These are phyloP conservation scores for Vishniacozyma victoriae DNA, from an alignment of 768 basidiomycete genomes.

Conservation along the genomic window DNA sequence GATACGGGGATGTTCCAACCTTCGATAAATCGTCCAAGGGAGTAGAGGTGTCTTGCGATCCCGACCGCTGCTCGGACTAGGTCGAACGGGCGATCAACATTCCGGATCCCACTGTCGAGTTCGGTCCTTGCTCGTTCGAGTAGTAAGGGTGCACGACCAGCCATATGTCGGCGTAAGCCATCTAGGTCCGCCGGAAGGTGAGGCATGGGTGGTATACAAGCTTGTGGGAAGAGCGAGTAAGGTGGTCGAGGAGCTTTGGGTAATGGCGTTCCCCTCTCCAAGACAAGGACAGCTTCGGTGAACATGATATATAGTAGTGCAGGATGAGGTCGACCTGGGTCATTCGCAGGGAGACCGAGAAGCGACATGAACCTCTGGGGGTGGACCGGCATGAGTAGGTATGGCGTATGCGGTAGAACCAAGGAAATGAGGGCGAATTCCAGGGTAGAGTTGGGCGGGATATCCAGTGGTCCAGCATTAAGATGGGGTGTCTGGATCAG, in stretches of 20 bases:
- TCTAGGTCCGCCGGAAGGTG: constrained; percentile 3
- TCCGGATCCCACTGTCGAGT: constrained; percentile 30
- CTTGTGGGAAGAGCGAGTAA: constrained; percentile 2
- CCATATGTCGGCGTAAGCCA: constrained; percentile 19
- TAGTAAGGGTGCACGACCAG: constrained; percentile 7
- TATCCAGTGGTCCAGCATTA: constrained; percentile 9
- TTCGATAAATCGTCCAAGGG: constrained; percentile 37
- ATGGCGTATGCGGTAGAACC: constrained; percentile 32
- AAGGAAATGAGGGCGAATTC: constrained; percentile 26
- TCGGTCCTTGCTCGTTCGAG: constrained; percentile 31
- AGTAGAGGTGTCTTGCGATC: constrained; percentile 32
- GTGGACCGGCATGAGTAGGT: constrained; percentile 36
- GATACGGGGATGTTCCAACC: constrained; percentile 37
- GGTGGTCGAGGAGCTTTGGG: constrained; percentile 12
- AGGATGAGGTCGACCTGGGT: constrained; percentile 36
- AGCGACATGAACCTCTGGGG: constrained; percentile 36
- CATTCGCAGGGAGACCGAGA: constrained; percentile 13
- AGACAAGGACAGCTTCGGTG: constrained; percentile 26
- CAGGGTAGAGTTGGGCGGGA: constrained; percentile 23
- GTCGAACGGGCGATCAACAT: constrained; percentile 38
- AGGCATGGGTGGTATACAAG: constrained; percentile 1
- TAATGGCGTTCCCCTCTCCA: constrained; percentile 15
- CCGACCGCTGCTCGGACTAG: constrained; percentile 35
- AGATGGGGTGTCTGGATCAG: constrained; percentile 2
- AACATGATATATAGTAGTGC: constrained; percentile 41